Conservation (phyloP, 306 rosid species). For the Acacia melanoxylon region DNA sequence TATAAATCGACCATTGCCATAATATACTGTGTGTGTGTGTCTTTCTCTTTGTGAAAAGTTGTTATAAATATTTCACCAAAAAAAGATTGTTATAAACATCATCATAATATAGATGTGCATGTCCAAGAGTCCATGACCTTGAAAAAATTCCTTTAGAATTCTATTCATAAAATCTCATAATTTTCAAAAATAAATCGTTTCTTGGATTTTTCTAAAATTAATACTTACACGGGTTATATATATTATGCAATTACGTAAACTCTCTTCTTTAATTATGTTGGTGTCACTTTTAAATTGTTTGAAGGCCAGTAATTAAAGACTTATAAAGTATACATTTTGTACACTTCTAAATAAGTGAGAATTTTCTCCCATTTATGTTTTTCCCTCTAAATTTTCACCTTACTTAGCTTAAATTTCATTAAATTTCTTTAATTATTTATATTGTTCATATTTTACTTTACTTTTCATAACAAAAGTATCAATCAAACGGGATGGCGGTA, state of each 20-base stretch:
- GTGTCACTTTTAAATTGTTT: too few species aligned
- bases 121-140: not conserved
- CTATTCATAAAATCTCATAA: too few species aligned
- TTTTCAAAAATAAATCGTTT: not conserved
- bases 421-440: not conserved
- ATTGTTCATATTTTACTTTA: not conserved
- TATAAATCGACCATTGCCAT: not conserved
- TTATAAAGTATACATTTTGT: too few species aligned
- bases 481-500: constrained; percentile 36
- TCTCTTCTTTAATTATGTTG: too few species aligned
- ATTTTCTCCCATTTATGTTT: too few species aligned
- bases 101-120: not conserved
- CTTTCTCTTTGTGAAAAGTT: constrained; percentile 29
- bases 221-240: too few species aligned
- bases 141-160: too few species aligned
- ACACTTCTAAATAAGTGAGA: too few species aligned
- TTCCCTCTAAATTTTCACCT: too few species aligned
- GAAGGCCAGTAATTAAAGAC: too few species aligned
- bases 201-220: not conserved
- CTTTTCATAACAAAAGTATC: constrained; percentile 18
- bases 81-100: not conserved
- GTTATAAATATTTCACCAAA: not conserved
- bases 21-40: not conserved
- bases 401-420: not conserved
- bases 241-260: too few species aligned